Percentiles rank a stretch among this genome's conserved stretches.
These are phyloP conservation scores for Xenosphaeropsis pyriputrescens DNA, from an alignment of 2,329 filamentous ascomycete species.

Conservation along the genomic window DNA sequence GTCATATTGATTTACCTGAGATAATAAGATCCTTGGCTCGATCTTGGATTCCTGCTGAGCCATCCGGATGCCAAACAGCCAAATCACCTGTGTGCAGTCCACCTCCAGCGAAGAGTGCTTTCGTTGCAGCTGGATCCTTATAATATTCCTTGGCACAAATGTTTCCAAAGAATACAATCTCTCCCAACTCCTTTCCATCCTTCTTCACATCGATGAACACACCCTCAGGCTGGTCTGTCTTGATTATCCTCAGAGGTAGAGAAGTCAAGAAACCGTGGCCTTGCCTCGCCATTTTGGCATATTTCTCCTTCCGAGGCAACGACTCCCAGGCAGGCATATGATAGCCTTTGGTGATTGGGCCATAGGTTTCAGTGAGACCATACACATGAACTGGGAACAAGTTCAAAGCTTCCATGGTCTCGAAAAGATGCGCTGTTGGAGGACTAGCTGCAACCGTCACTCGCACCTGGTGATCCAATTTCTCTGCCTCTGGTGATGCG, in stretches of 20 bases:
- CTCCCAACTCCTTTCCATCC: conserved; percentile 64
- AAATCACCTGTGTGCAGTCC: conserved; percentile 82
- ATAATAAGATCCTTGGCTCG: conserved; percentile 98
- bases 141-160: conserved; percentile 88
- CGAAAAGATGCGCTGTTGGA: conserved; percentile 78
- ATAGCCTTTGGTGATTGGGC: conserved; percentile 91
- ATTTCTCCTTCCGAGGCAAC: conserved; percentile 62
- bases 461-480: conserved; percentile 53
- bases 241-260: conserved; percentile 69
- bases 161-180: conserved; percentile 80
- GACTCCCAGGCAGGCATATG: conserved; percentile 72
- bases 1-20: conserved; percentile 40
- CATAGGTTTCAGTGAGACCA: conserved; percentile 79
- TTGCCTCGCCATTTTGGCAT: conserved; percentile 81
- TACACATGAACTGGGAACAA: conserved; percentile 88
- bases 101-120: conserved; percentile 76
- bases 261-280: conserved; percentile 83
- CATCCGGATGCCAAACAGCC: conserved; percentile 85
- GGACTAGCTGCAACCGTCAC: conserved; percentile 91
- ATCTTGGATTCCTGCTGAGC: conserved; percentile 82
- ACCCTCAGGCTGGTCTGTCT: conserved; percentile 56
- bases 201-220: conserved; percentile 51
- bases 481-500: conserved; percentile 58
- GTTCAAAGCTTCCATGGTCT: conserved; percentile 74
- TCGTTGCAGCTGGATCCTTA: conserved; percentile 75